These are phyloP conservation scores for Claviceps digitariae DNA, from an alignment of 2,329 filamentous ascomycete species.

Conservation along the genomic window DNA sequence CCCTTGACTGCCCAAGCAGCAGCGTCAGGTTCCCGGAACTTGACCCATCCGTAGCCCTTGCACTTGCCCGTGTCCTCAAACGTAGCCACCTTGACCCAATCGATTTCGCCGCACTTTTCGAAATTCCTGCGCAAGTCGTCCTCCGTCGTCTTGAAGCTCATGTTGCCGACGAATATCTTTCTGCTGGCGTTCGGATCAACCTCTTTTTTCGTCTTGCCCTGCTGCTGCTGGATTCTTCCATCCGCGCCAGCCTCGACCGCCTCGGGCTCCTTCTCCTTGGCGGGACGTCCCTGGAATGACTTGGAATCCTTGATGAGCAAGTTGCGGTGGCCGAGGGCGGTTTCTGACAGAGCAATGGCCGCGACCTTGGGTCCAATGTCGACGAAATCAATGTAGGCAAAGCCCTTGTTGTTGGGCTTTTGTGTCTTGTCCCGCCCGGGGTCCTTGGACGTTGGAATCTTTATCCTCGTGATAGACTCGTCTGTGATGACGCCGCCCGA, in stretches of 20 bases:
- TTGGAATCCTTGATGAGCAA: constrained; percentile 89
- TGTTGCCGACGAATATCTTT: constrained; percentile 84
- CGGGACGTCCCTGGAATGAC: constrained; percentile 79
- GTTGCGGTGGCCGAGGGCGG: constrained; percentile 58
- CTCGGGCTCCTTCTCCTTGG: constrained; percentile 38
- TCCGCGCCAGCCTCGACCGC: constrained; percentile 15
- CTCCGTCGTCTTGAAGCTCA: constrained; percentile 69
- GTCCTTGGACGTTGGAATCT: constrained; percentile 57
- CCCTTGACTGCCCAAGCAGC: constrained; percentile 61
- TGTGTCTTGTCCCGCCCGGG: constrained; percentile 19
- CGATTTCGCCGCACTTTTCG: constrained; percentile 68
- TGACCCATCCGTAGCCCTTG: constrained; percentile 94
- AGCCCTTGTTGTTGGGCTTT: constrained; percentile 63
- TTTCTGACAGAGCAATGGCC: constrained; percentile 81
- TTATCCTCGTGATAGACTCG: constrained; percentile 67
- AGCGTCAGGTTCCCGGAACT: constrained; percentile 66
- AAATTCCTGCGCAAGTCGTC: constrained; percentile 75
- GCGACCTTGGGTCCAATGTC: constrained; percentile 55
- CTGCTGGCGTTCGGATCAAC: constrained; percentile 47
- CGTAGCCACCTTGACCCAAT: constrained; percentile 76
- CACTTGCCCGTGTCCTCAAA: constrained; percentile 97
- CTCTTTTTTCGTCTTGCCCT: constrained; percentile 23
- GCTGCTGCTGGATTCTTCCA: constrained; percentile 14
- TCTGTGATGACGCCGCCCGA: constrained; percentile 52
- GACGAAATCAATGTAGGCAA: constrained; percentile 89